phyloP scores from a whole-genome alignment of 768 basidiomycete genomes.

The Boletus speciosus region DNA sequence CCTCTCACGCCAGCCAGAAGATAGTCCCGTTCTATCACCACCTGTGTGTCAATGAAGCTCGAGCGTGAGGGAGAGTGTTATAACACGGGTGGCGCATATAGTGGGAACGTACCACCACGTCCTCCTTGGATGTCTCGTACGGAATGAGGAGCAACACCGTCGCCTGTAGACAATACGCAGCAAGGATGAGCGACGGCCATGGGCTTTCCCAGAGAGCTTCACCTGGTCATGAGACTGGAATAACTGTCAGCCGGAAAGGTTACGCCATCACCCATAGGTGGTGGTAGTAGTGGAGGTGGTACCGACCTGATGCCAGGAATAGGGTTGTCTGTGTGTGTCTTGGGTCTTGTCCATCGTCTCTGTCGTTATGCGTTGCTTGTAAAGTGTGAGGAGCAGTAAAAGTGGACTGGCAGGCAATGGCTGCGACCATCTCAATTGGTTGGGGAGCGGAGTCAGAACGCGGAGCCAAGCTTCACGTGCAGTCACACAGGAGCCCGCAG shows the following conservation, averaged over 20 bases:
- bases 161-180: constrained; percentile 44
- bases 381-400: constrained; percentile 10
- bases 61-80: constrained; percentile 1
- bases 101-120: constrained; percentile 54
- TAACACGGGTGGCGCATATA: neutral
- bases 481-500: constrained; percentile 9
- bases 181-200: constrained; percentile 16
- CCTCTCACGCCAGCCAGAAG: constrained; percentile 73
- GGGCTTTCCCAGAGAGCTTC: constrained; percentile 16
- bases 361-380: constrained; percentile 11
- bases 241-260: constrained; percentile 12
- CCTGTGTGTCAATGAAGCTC: constrained; percentile 37
- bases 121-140: constrained; percentile 65
- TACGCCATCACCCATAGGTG: constrained; percentile 15
- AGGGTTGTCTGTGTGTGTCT: constrained; percentile 40
- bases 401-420: constrained; percentile 6
- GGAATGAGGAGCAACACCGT: constrained; percentile 75
- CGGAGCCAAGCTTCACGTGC: constrained; percentile 24
- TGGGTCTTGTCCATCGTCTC: constrained; percentile 25
- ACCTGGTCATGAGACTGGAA: constrained; percentile 83
- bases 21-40: constrained; percentile 66
- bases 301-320: constrained; percentile 86
- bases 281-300: neutral
- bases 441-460: constrained; percentile 36
- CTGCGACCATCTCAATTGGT: constrained; percentile 22